A percentile compares a stretch with the other conserved stretches of the same genome.
Evolutionary conservation across 2,329 filamentous ascomycete genomes (phyloP).

Genomic region (Lachnellula arida): DNA sequence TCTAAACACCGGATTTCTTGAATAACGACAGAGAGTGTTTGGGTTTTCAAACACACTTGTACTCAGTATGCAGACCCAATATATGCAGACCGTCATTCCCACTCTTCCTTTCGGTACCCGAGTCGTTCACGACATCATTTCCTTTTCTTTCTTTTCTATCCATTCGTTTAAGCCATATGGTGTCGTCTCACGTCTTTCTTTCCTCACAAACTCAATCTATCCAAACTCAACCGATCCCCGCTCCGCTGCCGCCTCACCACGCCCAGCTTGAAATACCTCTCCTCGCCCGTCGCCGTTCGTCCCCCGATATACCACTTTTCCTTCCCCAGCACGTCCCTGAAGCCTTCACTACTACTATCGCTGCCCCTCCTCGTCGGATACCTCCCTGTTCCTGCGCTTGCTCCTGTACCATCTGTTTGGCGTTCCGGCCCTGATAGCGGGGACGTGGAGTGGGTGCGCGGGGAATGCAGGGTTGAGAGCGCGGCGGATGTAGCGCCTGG

Average conservation of each 20-base stretch:
- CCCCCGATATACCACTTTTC: constrained; percentile 84
- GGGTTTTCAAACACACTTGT: too few relatives aligned
- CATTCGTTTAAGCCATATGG: neutral
- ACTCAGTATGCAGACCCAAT: too few relatives aligned
- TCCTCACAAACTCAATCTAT: constrained; percentile 71
- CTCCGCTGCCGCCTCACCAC: constrained; percentile 70
- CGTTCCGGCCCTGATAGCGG: constrained; percentile 17
- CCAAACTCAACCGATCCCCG: constrained; percentile 68
- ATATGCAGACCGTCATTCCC: neutral
- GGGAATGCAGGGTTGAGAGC: constrained; percentile 26
- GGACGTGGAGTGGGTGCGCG: constrained; percentile 25
- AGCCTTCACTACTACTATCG: constrained; percentile 71
- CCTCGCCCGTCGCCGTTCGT: constrained; percentile 69
- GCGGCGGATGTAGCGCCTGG: constrained; percentile 26
- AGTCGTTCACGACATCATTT: neutral
- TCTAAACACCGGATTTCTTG: neutral
- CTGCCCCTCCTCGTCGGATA: constrained; percentile 49
- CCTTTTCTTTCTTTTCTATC: neutral
- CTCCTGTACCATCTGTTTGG: neutral
- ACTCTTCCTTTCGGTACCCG: neutral
- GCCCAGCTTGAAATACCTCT: constrained; percentile 75
- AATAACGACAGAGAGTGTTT: neutral
- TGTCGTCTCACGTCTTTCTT: too few relatives aligned
- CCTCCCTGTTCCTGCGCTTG: neutral
- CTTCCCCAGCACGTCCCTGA: constrained; percentile 64